These are phyloP conservation scores for Pichia sp. DNA, from an alignment of 1,139 yeast genomes.

Conservation along the genomic window DNA sequence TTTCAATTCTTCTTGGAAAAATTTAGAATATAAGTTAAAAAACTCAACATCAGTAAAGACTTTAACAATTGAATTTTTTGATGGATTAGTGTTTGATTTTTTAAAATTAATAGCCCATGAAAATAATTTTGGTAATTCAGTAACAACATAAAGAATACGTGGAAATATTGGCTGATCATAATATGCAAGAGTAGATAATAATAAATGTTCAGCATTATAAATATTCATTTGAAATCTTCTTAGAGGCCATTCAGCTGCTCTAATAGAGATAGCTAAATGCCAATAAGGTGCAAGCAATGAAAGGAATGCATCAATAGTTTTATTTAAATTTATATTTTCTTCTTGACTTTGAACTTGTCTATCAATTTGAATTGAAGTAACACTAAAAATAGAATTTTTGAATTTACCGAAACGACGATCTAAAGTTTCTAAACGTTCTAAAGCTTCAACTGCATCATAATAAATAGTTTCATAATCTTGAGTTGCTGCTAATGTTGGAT, in stretches of 20 bases:
- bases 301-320: slow-evolving; percentile 68
- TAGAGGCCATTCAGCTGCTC: slow-evolving; percentile 90
- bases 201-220: slow-evolving; percentile 65
- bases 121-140: slow-evolving; percentile 69
- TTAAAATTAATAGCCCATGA: slow-evolving; percentile 66
- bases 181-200: slow-evolving; percentile 72
- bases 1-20: slow-evolving; percentile 47
- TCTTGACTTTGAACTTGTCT: slow-evolving; percentile 74
- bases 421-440: slow-evolving; percentile 57
- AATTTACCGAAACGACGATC: slow-evolving; percentile 74
- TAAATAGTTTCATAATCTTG: slow-evolving; percentile 87
- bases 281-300: slow-evolving; percentile 70
- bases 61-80: slow-evolving; percentile 63
- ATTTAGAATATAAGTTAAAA: slow-evolving; percentile 57
- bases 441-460: slow-evolving; percentile 67
- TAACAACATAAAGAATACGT: slow-evolving; percentile 62
- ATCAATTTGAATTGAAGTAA: slow-evolving; percentile 70
- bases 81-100: slow-evolving; percentile 47
- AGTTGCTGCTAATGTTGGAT: slow-evolving; percentile 79
- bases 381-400: slow-evolving; percentile 68
- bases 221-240: slow-evolving; percentile 86
- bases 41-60: slow-evolving; percentile 68
- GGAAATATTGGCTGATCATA: slow-evolving; percentile 67
- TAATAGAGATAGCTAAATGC: slow-evolving; percentile 66
- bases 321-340: slow-evolving; percentile 64